Conservation (phyloP, 2,329 filamentous ascomycete genomes). For the Aspergillus transmontanensis region DNA sequence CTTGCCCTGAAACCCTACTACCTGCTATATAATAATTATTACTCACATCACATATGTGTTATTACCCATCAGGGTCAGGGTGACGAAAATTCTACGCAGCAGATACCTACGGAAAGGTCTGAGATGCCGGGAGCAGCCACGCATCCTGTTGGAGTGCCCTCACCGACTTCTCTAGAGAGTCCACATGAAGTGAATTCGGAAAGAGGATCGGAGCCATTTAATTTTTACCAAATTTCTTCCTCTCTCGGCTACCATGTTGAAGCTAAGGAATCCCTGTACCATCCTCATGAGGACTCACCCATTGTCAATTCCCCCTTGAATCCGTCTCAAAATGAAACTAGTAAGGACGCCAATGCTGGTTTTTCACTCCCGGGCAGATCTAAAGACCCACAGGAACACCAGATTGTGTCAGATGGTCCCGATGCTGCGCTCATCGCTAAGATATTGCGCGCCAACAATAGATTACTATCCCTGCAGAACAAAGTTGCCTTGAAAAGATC, state of each 20-base stretch:
- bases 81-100: neutral
- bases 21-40: neutral
- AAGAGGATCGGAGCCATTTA: neutral
- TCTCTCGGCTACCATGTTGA: neutral
- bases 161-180: neutral
- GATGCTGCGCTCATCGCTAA: neutral
- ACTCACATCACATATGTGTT: neutral
- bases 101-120: neutral
- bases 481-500: slow-evolving; percentile 22
- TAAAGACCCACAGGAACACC: slow-evolving; percentile 9
- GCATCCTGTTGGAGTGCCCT: neutral
- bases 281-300: neutral
- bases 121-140: neutral
- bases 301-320: neutral
- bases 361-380: slow-evolving; percentile 1
- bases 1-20: neutral
- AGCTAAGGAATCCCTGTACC: neutral
- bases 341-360: slow-evolving; percentile 7
- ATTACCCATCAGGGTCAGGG: neutral
- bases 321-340: neutral
- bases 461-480: slow-evolving; percentile 18
- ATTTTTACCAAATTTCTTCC: neutral
- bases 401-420: neutral
- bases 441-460: slow-evolving; percentile 8
- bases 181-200: neutral